Evolutionary conservation across 306 rosid species (phyloP).

Genomic region (Dalbergia oliveri): DNA sequence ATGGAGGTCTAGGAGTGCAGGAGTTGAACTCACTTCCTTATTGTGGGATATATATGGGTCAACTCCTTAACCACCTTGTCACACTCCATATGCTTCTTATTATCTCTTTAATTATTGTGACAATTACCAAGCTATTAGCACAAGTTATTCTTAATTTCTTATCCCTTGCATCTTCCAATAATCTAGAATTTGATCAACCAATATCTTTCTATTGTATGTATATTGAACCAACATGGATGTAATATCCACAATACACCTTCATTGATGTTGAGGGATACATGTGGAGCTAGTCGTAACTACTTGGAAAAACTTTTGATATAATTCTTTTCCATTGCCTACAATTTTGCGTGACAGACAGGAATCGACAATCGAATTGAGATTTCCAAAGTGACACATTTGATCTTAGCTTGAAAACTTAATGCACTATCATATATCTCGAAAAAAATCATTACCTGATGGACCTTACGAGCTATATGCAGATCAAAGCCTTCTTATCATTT

Average conservation of each 20-base stretch:
- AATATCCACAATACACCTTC: background rate
- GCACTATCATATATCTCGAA: background rate
- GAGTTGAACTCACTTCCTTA: no score
- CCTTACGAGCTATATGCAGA: no score
- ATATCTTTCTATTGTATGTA: background rate
- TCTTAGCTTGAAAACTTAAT: background rate
- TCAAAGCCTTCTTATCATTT: background rate
- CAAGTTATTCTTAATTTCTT: no score
- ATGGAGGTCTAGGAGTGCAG: no score
- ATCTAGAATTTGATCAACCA: background rate
- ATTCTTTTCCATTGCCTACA: background rate
- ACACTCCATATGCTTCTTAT: background rate
- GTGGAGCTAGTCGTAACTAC: background rate
- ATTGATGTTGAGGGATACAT: background rate
- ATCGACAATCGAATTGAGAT: background rate
- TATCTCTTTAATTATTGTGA: background rate
- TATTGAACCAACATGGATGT: background rate
- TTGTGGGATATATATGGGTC: no score
- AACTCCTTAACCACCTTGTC: no score
- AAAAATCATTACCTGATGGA: no score
- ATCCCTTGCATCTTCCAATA: background rate
- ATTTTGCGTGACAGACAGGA: background rate
- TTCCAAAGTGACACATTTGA: background rate
- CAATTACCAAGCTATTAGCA: background rate
- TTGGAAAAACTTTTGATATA: background rate